These are phyloP conservation scores for Aspergillus sp. DNA, from an alignment of 2,329 filamentous ascomycete genomes.

Conservation along the genomic window DNA sequence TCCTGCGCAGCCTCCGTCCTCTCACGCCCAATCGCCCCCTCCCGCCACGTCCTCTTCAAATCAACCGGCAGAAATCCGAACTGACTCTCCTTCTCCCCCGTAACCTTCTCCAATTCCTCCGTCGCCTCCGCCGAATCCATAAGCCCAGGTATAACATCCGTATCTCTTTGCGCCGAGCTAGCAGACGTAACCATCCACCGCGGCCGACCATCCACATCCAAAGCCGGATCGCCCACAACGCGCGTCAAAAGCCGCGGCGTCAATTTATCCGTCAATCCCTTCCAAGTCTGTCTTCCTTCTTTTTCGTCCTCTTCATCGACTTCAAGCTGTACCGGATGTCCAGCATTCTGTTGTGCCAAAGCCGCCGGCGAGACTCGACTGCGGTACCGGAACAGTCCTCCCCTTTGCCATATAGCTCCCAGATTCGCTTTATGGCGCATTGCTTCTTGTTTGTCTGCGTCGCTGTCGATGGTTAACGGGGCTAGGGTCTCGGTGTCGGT, in stretches of 20 bases:
- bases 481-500: slow-evolving; percentile 38
- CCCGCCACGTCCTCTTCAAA: slow-evolving; percentile 63
- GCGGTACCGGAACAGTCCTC: slow-evolving; percentile 45
- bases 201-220: slow-evolving; percentile 43
- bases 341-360: slow-evolving; percentile 31
- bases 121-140: slow-evolving; percentile 24
- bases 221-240: slow-evolving; percentile 48
- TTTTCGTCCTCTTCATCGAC: slow-evolving; percentile 30
- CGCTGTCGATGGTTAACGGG: slow-evolving; percentile 30
- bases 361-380: slow-evolving; percentile 44
- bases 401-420: slow-evolving; percentile 57
- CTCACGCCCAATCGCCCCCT: slow-evolving; percentile 62
- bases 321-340: slow-evolving; percentile 15
- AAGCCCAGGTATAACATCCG: slow-evolving; percentile 63
- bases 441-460: slow-evolving; percentile 49
- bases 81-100: slow-evolving; percentile 45
- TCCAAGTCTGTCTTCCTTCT: slow-evolving; percentile 57
- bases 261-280: slow-evolving; percentile 53
- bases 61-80: slow-evolving; percentile 61
- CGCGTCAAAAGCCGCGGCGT: slow-evolving; percentile 52
- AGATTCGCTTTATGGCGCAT: slow-evolving; percentile 59
- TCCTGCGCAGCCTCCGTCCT: slow-evolving; percentile 64
- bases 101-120: slow-evolving; percentile 23
- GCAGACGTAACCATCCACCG: slow-evolving; percentile 60
- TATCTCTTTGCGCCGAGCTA: slow-evolving; percentile 57